A percentile compares a stretch with the other conserved stretches of the same genome.
Evolutionary conservation across 345 rosid species (phyloP).

Genomic region (Carallia brachiata): DNA sequence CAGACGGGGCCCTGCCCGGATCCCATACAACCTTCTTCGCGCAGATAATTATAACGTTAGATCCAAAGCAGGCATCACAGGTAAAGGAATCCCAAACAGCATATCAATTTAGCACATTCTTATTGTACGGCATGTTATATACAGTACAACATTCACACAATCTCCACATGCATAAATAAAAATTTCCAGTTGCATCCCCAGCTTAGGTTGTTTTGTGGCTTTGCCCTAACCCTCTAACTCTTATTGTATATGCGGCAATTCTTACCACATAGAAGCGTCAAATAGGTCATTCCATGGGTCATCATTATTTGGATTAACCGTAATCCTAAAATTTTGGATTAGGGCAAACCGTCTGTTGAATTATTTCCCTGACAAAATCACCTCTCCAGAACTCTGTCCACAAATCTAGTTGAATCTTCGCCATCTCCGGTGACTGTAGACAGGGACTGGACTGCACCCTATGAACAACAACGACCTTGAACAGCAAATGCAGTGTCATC

Average conservation of each 20-base stretch:
- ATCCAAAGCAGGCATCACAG: conserved; percentile 31
- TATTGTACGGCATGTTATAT: neutral
- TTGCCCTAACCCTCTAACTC: neutral
- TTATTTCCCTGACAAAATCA: no score
- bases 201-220: neutral
- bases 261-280: no score
- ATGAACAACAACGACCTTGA: conserved; percentile 43
- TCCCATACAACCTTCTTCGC: conserved; percentile 45
- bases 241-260: neutral
- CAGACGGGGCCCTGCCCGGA: conserved; percentile 49
- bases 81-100: conserved; percentile 57
- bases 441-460: neutral
- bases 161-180: neutral
- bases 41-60: conserved; percentile 35
- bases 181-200: neutral
- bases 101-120: conserved; percentile 35
- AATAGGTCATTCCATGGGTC: no score
- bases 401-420: neutral
- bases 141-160: neutral
- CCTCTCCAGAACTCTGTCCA: no score
- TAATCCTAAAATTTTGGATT: no score
- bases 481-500: conserved; percentile 51
- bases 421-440: conserved; percentile 2
- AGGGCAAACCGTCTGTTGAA: no score
- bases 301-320: no score